These are phyloP conservation scores for Boletus vinaceobasis DNA, from an alignment of 768 basidiomycete species.

Conservation along the genomic window DNA sequence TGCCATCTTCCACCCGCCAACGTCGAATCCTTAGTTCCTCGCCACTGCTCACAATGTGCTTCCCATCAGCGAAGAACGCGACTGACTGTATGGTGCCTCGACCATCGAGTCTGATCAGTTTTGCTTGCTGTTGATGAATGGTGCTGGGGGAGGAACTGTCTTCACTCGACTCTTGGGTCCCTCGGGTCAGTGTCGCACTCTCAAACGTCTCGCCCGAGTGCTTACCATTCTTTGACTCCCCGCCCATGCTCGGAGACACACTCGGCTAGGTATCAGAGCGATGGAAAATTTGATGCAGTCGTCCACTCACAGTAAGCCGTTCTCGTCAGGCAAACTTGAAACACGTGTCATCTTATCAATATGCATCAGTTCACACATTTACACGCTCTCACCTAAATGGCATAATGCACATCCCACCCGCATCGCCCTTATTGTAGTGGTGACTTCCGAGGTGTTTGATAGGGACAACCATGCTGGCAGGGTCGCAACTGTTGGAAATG, in stretches of 20 bases:
- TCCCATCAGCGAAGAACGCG: background rate
- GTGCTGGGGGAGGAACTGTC: background rate
- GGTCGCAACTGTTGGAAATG: background rate
- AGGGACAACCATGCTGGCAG: background rate
- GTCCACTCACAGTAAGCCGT: background rate
- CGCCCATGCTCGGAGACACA: background rate
- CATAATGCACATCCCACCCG: background rate
- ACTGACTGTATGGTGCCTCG: background rate
- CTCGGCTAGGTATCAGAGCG: background rate
- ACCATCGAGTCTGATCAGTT: background rate
- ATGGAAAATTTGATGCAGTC: background rate
- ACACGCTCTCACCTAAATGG: background rate
- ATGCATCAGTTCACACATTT: background rate
- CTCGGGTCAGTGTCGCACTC: background rate
- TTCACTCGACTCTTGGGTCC: background rate
- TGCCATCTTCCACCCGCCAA: background rate
- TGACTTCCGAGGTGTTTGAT: background rate
- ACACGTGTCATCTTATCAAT: background rate
- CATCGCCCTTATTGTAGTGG: background rate
- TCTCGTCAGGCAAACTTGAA: background rate
- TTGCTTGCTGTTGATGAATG: background rate
- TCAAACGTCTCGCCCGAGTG: background rate
- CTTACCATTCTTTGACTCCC: background rate
- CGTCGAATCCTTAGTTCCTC: background rate
- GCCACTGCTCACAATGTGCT: background rate